Evolutionary conservation across 768 basidiomycete species (phyloP).

Genomic region (Suillus cothurnatus): DNA sequence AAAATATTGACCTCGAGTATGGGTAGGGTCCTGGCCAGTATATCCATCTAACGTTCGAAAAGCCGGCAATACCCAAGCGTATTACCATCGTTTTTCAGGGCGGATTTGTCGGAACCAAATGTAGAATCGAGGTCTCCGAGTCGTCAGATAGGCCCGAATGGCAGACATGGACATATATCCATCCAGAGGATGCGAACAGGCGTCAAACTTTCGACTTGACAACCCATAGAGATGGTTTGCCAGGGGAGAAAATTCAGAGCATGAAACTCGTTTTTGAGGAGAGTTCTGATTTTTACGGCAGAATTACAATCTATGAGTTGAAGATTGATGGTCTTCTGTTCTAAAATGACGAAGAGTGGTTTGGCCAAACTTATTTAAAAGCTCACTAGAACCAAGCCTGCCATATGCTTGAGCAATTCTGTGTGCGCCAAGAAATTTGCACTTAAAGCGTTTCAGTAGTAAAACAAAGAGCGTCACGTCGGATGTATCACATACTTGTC

Average conservation of each 20-base stretch:
- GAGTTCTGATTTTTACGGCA: constrained; percentile 86
- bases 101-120: constrained; percentile 77
- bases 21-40: constrained; percentile 74
- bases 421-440: neutral
- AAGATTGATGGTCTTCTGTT: constrained; percentile 29
- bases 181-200: constrained; percentile 80
- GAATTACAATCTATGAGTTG: constrained; percentile 75
- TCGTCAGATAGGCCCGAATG: constrained; percentile 44
- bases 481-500: neutral
- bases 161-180: constrained; percentile 56
- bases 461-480: too few species aligned
- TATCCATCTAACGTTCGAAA: constrained; percentile 62
- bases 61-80: constrained; percentile 54
- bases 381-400: neutral
- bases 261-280: constrained; percentile 75
- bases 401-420: neutral
- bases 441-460: too few species aligned
- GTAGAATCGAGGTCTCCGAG: constrained; percentile 46
- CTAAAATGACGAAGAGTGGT: neutral
- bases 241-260: constrained; percentile 35
- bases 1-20: constrained; percentile 6
- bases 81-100: constrained; percentile 79
- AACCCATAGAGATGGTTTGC: constrained; percentile 15
- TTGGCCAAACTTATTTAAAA: neutral
- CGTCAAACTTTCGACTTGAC: constrained; percentile 65